Base-by-base conservation (phyloP, 2,329 filamentous ascomycete species). In the Helotiales sp. region DNA sequence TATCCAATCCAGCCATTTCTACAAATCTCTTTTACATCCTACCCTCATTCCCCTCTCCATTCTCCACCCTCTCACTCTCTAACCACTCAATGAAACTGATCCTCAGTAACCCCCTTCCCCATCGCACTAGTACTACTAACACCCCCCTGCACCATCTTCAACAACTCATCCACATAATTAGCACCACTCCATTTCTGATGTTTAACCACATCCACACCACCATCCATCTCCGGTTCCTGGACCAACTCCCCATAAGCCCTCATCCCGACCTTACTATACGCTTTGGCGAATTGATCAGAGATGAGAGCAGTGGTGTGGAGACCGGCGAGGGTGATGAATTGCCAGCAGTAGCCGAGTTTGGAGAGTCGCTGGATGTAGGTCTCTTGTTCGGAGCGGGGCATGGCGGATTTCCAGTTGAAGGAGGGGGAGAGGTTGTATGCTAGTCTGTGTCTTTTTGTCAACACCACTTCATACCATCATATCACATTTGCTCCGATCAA, bases 391-490 rank as follows among this genome's bases (percentile, higher is more conserved):
- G 83, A 81, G 65, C 89, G 86, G 44, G 91, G 83, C 93, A 97
- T 97, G 69, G 93, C 95, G 58, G 92, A 83, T 81, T 98, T 98
- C 95, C 95, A 99, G 85, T 99, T 99, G 88, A 99, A 99, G 3
- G 92, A 96, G 29, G 95, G 95, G 0, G 92, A 97, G 64, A 99
- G 88, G 81, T 99, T 99, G 81, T 99, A 99, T 5, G 95, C 89
- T 59, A 99, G 89, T 74, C 90, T 95, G 66, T 38, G 46, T 55
- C 54, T 54, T 38, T 3, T 19, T 8, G 34, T 38, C n/a, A 38
- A n/a, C 34, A 38, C 34, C 9, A 7, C n/a, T 19, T 17, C 19
- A n/a, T 8, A 38, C n/a, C n/a, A n/a, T n/a, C n/a, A n/a, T n/a
- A n/a, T n/a, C n/a, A n/a, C n/a, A n/a, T n/a, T n/a, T n/a, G n/a